Conservation (phyloP, 2,329 filamentous ascomycete genomes). For the Xylaria sp. region DNA sequence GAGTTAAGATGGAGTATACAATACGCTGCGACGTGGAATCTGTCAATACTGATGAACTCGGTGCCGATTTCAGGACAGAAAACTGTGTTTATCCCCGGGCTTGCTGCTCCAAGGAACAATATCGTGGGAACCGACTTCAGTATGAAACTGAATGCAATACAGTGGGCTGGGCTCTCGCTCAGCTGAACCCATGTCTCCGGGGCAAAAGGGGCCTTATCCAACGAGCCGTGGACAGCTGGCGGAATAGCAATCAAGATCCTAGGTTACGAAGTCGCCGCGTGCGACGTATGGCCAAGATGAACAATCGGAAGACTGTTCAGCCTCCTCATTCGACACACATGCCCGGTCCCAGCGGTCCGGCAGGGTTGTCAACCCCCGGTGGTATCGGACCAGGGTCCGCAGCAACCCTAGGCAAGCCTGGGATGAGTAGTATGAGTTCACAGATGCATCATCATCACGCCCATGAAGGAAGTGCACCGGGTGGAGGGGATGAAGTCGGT, state of each 20-base stretch:
- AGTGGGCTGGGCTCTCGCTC: slow-evolving; percentile 98
- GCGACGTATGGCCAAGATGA: slow-evolving; percentile 95
- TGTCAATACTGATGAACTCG: slow-evolving; percentile 87
- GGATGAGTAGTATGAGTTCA: slow-evolving; percentile 73
- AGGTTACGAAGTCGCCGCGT: slow-evolving; percentile 90
- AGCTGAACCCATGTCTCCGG: slow-evolving; percentile 88
- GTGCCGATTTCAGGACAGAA: slow-evolving; percentile 92
- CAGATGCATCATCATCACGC: slow-evolving; percentile 80
- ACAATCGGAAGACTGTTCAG: slow-evolving; percentile 79
- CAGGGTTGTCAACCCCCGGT: slow-evolving; percentile 72
- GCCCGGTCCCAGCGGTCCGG: slow-evolving; percentile 72
- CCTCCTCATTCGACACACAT: slow-evolving; percentile 71
- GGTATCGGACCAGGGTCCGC: slow-evolving; percentile 69
- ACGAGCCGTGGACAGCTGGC: slow-evolving; percentile 96
- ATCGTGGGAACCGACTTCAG: slow-evolving; percentile 92
- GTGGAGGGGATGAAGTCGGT: slow-evolving; percentile 89
- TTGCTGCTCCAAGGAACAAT: slow-evolving; percentile 94
- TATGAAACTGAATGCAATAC: slow-evolving; percentile 99
- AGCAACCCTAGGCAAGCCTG: slow-evolving; percentile 71
- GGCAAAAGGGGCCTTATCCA: slow-evolving; percentile 97
- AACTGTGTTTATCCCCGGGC: slow-evolving; percentile 98
- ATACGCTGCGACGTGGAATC: slow-evolving; percentile 98
- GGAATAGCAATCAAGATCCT: slow-evolving; percentile 98
- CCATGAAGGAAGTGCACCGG: slow-evolving; percentile 74
- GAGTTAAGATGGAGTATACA: slow-evolving; percentile 99